Percentiles rank a stretch among this genome's conserved stretches.
These are phyloP conservation scores for Phoma sp. DNA, from an alignment of 2,329 filamentous ascomycete species.

Conservation along the genomic window DNA sequence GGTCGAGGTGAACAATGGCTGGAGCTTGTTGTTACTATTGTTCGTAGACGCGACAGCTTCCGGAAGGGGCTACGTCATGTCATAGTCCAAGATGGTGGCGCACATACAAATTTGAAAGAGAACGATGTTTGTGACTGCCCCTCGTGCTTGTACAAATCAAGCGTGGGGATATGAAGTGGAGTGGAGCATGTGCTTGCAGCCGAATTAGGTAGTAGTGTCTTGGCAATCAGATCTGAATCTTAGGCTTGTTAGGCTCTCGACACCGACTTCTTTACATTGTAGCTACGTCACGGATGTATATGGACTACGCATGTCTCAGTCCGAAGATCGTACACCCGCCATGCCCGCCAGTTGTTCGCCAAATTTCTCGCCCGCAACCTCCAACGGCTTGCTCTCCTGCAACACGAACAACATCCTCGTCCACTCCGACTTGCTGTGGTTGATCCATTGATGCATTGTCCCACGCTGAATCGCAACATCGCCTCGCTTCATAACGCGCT, in stretches of 20 bases:
- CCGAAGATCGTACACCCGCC: conserved; percentile 46
- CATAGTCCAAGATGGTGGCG: conserved; percentile 1
- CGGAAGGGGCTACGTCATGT: conserved; percentile 15
- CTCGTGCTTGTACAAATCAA: conserved; percentile 8
- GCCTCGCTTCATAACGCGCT: conserved; percentile 45
- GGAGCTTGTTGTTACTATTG: conserved; percentile 38
- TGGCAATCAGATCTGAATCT: background rate
- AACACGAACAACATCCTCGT: conserved; percentile 49
- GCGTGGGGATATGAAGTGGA: conserved; percentile 11
- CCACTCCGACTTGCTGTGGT: conserved; percentile 43
- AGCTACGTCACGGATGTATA: background rate
- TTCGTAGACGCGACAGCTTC: conserved; percentile 25
- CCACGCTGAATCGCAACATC: conserved; percentile 51
- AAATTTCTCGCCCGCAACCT: conserved; percentile 39
- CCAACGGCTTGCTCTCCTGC: conserved; percentile 46
- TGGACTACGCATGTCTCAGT: conserved; percentile 23
- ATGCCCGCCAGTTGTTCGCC: conserved; percentile 47
- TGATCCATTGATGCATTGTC: conserved; percentile 52
- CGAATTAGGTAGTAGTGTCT: conserved; percentile 10
- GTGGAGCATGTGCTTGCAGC: conserved; percentile 15
- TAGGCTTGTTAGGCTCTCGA: background rate
- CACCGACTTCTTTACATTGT: background rate
- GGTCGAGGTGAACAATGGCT: conserved; percentile 36
- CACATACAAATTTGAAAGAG: background rate
- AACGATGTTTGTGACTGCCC: background rate